Conservation (phyloP, 345 rosid species). For the Euphorbia pulcherrima region DNA sequence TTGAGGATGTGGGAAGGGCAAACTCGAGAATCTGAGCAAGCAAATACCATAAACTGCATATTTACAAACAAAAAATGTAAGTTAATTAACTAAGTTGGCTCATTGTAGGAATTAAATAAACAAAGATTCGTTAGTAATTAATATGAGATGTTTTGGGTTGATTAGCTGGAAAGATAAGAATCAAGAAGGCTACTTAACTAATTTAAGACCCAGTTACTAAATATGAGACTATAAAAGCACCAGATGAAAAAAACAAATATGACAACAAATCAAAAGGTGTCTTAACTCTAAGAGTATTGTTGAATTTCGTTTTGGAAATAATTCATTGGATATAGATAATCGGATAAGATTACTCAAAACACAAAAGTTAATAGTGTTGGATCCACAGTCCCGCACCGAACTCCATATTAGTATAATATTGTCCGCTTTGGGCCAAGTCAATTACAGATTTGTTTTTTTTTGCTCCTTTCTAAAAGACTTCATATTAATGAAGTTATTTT, state of each 20-base stretch:
- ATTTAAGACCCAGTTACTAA: background rate
- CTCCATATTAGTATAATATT: no score
- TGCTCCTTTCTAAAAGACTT: no score
- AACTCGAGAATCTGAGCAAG: constrained; percentile 96
- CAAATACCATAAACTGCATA: constrained; percentile 85
- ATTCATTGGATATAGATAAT: no score
- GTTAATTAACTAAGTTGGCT: background rate
- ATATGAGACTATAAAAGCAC: background rate
- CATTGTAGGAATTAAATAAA: background rate
- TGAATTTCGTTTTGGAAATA: background rate
- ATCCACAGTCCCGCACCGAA: no score
- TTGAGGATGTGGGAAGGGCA: constrained; percentile 86
- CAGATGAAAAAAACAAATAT: no score
- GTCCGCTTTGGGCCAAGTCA: no score
- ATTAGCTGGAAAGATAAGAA: background rate
- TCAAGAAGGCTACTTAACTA: background rate
- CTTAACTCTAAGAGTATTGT: background rate
- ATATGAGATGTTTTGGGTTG: background rate
- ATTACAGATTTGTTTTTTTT: no score
- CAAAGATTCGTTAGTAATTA: background rate
- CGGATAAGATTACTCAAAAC: no score
- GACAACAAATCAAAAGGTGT: background rate
- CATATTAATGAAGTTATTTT: no score
- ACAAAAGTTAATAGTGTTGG: no score
- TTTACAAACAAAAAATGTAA: constrained; percentile 9